These are phyloP conservation scores for Populus tremula DNA, from an alignment of 345 rosid species.

Conservation along the genomic window DNA sequence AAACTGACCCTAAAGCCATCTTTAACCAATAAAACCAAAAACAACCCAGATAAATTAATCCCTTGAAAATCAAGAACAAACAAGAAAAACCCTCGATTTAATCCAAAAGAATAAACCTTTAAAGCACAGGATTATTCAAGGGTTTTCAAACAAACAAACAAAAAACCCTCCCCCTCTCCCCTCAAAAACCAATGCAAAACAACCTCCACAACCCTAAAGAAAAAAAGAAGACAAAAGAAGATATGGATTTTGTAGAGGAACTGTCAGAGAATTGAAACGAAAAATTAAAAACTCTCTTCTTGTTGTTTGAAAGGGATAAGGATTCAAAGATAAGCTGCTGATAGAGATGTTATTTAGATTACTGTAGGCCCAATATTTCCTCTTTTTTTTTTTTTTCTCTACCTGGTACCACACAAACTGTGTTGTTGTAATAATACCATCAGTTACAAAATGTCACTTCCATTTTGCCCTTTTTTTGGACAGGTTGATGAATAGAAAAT, in stretches of 20 bases:
- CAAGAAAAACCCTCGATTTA: constrained; percentile 43
- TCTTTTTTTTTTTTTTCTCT: not conserved
- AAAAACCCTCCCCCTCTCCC: not conserved
- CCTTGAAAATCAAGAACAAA: not conserved
- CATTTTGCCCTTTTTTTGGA: not conserved
- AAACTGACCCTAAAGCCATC: constrained; percentile 55
- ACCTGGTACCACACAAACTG: not conserved
- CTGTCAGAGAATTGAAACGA: not conserved
- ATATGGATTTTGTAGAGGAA: not conserved
- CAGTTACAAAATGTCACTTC: not conserved
- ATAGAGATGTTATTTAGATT: constrained; percentile 37
- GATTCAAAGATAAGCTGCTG: constrained; percentile 50
- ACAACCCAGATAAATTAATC: constrained; percentile 20
- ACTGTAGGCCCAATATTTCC: constrained; percentile 42
- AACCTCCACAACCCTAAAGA: not conserved
- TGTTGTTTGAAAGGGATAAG: constrained; percentile 41
- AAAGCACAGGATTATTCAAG: constrained; percentile 44
- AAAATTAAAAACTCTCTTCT: not conserved
- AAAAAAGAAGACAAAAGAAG: not conserved
- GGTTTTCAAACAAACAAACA: constrained; percentile 13
- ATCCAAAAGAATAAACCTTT: constrained; percentile 32
- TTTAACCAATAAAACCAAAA: not conserved
- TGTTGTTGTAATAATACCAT: not conserved
- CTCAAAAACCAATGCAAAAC: constrained; percentile 8
- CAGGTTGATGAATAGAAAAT: not conserved